Evolutionary conservation across 306 rosid species (phyloP).

Genomic region (Mucuna pruriens): DNA sequence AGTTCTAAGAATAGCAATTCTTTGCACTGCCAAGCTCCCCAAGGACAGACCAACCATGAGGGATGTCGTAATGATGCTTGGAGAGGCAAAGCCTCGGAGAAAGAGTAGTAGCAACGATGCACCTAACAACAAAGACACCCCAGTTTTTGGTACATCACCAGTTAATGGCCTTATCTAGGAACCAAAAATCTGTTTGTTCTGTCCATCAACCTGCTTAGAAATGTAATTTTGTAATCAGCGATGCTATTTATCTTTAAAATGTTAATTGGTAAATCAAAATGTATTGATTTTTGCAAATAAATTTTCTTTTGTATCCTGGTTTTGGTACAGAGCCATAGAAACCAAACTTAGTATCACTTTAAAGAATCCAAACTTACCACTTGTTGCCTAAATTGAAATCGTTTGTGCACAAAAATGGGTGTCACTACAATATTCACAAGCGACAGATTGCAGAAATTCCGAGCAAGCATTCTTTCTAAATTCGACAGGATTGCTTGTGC

Average conservation of each 20-base stretch:
- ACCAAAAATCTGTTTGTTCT: slow-evolving; percentile 26
- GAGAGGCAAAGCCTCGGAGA: slow-evolving; percentile 93
- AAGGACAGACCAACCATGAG: slow-evolving; percentile 96
- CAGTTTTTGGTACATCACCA: slow-evolving; percentile 78
- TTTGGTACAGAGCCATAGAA: slow-evolving; percentile 31
- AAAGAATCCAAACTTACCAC: too few species aligned
- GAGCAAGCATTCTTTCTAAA: slow-evolving; percentile 20
- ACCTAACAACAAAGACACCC: slow-evolving; percentile 63
- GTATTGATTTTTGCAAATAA: slow-evolving; percentile 44
- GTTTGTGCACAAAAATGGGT: background rate
- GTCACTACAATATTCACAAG: background rate
- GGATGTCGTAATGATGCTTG: slow-evolving; percentile 93
- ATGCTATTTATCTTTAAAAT: slow-evolving; percentile 34
- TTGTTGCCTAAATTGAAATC: background rate
- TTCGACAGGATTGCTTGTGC: slow-evolving; percentile 22
- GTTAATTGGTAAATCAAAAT: slow-evolving; percentile 37
- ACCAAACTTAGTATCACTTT: too few species aligned
- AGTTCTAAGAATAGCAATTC: slow-evolving; percentile 85
- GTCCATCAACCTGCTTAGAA: slow-evolving; percentile 40
- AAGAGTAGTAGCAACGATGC: slow-evolving; percentile 68
- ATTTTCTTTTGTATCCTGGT: slow-evolving; percentile 33
- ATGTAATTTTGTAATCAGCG: slow-evolving; percentile 48
- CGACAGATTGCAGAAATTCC: background rate
- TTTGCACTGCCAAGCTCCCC: slow-evolving; percentile 89
- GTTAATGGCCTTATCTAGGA: slow-evolving; percentile 74